phyloP scores from a whole-genome alignment of 768 basidiomycete genomes.

The Pleurotus tuoliensis region DNA sequence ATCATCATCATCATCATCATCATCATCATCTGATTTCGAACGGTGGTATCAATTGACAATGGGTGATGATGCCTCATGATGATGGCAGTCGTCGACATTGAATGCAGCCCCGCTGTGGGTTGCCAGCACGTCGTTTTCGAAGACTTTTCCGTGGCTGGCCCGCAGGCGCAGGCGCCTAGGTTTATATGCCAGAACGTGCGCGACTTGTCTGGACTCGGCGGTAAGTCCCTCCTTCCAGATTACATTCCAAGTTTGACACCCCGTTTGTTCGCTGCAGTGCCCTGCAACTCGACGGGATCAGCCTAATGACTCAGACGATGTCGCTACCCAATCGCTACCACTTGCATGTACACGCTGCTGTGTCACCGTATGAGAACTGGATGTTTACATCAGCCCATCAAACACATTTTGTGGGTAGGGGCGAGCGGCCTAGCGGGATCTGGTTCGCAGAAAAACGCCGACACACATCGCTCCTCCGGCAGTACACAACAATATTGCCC shows the following conservation, averaged over 20 bases:
- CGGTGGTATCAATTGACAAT: background rate
- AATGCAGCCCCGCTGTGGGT: conserved; percentile 45
- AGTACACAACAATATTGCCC: conserved; percentile 55
- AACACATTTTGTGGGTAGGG: too few relatives aligned
- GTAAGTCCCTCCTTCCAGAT: conserved; percentile 15
- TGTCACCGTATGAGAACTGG: too few relatives aligned
- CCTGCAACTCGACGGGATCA: too few relatives aligned
- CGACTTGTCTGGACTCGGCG: conserved; percentile 29
- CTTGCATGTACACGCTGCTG: too few relatives aligned
- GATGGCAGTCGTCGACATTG: conserved; percentile 41
- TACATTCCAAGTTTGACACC: too few relatives aligned
- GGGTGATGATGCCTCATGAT: background rate
- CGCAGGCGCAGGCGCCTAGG: conserved; percentile 28
- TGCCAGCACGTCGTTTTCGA: conserved; percentile 41
- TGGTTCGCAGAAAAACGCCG: background rate
- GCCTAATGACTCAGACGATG: too few relatives aligned
- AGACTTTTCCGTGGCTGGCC: conserved; percentile 35
- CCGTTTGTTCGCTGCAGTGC: too few relatives aligned
- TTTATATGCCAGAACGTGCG: conserved; percentile 47
- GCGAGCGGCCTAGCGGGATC: too few relatives aligned
- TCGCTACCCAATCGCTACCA: too few relatives aligned
- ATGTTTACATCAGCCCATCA: too few relatives aligned
- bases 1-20: background rate
- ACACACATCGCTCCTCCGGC: conserved; percentile 36
- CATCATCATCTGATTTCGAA: background rate